Base-by-base conservation (phyloP, 495 filamentous ascomycete genomes). In the Annulohypoxylon moriforme region DNA sequence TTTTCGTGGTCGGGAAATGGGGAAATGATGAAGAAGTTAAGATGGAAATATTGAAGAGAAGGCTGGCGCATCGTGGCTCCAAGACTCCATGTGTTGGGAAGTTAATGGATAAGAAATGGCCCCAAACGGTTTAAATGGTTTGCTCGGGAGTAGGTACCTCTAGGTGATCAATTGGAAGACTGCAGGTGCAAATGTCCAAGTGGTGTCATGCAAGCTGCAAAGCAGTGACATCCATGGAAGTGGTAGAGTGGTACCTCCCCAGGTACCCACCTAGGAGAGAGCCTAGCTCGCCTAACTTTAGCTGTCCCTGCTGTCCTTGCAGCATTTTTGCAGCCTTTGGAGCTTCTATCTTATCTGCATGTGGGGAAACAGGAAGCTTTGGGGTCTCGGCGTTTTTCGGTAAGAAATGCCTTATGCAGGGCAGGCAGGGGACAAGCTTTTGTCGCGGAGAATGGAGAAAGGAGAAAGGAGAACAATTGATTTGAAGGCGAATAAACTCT, bases 1-100 rank as follows among this genome's bases (percentile, higher is more conserved):
- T 40, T 40, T 49, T 64, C 75, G 60, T 36, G 27, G 27, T 29
- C 27, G 27, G 27, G 27, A 29, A 47, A 36, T 27, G 60, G 25
- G 61, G 69, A 27, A 42, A 66, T 38, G 70, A 81, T 53, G 80
- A 81, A 24, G 77, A 76, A 68, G 80, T 79, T 56, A 78, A 74
- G 73, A 82, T 84, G 73, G 72, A 67, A 71, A 72, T 69, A 57
- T 61, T 73, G 75, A 85, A 81, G 72, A 86, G 81, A 62, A 87
- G 77, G 61, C 81, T 86, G 84, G 87, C 86, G 82, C 88, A 85
- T 36, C 85, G 83, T 56, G 81, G 79, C 71, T 85, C 83, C 34
- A 73, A 73, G 25, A 63, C 64, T 56, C 62, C 62, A 72, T 68
- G 63, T 66, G 71, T 66, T 75, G 67, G 79, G 62, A 67, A 68